These are phyloP conservation scores for Leptographium lundbergii DNA, from an alignment of 2,329 filamentous ascomycete species.

Conservation along the genomic window DNA sequence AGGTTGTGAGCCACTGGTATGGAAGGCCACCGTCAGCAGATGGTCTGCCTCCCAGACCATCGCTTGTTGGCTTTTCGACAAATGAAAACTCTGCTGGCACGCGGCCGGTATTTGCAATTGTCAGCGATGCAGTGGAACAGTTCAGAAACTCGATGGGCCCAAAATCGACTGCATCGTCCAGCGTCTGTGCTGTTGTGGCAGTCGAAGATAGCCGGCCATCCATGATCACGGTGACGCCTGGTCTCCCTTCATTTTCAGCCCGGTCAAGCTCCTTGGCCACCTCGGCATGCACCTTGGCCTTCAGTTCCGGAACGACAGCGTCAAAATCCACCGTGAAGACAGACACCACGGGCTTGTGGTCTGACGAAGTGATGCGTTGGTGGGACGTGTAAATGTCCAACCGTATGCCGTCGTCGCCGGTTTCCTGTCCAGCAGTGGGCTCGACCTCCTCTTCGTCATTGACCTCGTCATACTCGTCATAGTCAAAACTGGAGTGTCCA, in stretches of 20 bases:
- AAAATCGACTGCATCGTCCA: slow-evolving; percentile 51
- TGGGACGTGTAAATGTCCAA: slow-evolving; percentile 70
- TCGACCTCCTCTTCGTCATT: slow-evolving; percentile 34
- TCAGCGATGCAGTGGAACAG: slow-evolving; percentile 53
- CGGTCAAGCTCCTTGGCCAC: slow-evolving; percentile 81
- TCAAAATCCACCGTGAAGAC: slow-evolving; percentile 79
- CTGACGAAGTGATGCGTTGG: slow-evolving; percentile 80
- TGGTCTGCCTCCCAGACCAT: slow-evolving; percentile 22
- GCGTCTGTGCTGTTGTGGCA: not conserved
- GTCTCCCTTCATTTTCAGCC: slow-evolving; percentile 38
- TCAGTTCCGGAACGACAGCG: slow-evolving; percentile 72
- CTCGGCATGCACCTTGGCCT: slow-evolving; percentile 72
- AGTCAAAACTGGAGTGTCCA: slow-evolving; percentile 30
- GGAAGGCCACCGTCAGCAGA: slow-evolving; percentile 19
- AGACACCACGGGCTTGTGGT: slow-evolving; percentile 85
- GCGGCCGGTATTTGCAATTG: slow-evolving; percentile 83
- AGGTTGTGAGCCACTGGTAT: slow-evolving; percentile 55
- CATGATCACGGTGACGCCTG: slow-evolving; percentile 41
- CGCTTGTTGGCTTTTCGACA: slow-evolving; percentile 52
- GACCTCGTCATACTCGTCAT: slow-evolving; percentile 47
- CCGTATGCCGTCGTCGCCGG: slow-evolving; percentile 39
- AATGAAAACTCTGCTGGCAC: slow-evolving; percentile 72
- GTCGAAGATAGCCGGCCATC: slow-evolving; percentile 40
- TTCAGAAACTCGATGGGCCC: slow-evolving; percentile 60
- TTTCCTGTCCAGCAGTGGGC: slow-evolving; percentile 43